Evolutionary conservation across 2,329 filamentous ascomycete genomes (phyloP), one percentile per base, ranked within the genome.

Genomic region (Aspergillus proliferans): DNA sequence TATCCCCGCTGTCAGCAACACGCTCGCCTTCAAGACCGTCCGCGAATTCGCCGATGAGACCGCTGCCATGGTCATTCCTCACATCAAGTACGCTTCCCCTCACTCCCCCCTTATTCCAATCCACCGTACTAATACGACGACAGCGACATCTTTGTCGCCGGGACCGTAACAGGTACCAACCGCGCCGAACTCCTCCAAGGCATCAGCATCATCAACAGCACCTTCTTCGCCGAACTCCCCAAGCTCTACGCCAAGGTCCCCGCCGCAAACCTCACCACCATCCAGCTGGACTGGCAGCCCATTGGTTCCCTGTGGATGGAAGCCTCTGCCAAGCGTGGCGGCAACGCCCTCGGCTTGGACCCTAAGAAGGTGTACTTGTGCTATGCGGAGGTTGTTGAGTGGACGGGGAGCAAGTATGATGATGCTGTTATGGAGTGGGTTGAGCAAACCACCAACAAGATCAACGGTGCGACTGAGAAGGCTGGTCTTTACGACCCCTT

Each of bases 261-360:
- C 24, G 50, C 51, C 4, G 61, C 61, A 30, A 66, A 62, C 45
- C 69, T 73, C 47, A 70, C 69, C 38, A 72, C 71, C 52, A 64
- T 75, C 43, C 60, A 74, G 28, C 57, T 75, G 9, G 64, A 68
- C 48, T 59, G 68, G 47, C 61, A 71, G 19, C 68, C 70, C 10
- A 67, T 68, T 7, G 59, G 65, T 4, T 49, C 64, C 38, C 61
- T 65, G 47, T 73, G 68, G 67, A 65, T 72, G 22, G 44, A 57
- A 38, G 61, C 61, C 18, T 59, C 60, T 0, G 55, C 55, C 19
- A 43, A 48, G 19, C 51, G 52, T 30, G 61, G 61, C 43, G 60
- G 61, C 6, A 64, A 63, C 38, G 57, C 60, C 2, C 55, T 63
- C 5, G 61, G 61, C 4, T 53, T 63, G 6, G 56, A 64, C 41